Evolutionary conservation across 192 early-diverging fungal species (phyloP), one percentile per base, ranked within the genome.

Genomic region (Rhizophlyctis rosea): DNA sequence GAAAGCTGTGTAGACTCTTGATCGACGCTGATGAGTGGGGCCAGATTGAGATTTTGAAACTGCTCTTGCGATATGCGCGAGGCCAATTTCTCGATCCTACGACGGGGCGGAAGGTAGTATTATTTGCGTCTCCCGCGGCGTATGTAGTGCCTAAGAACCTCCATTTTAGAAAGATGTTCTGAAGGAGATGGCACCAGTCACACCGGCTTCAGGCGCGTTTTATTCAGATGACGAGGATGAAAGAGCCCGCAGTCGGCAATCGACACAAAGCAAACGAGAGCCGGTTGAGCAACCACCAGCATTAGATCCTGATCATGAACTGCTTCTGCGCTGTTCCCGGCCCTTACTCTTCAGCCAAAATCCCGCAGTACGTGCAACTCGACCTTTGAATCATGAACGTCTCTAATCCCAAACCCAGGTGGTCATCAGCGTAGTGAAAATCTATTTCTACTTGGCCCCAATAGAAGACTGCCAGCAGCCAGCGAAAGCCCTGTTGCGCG

Each of bases 11-110:
- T 67, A 71, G 71, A 34, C 77, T 93, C 83, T 71, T 99, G 25
- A 70, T 83, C 14, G 94, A 96, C 30, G 82, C 90, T 35, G 95
- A 99, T 77, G 92, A 97, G 71, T 99, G 97, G 97, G 91, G 89
- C 13, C 95, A 98, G 71, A 81, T 95, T 31, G 88, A 87, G 47
- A 87, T 95, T 29, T 64, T 95, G 35, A 86, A 84, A 34, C 64
- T 95, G 27, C 69, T 99, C 53, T 57, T 86, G 30, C 75, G 85
- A 9, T 99, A 99, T 78, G 90, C 85, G 16, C 65, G 82, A 49
- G 56, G 31, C 7, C 75, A 83, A 59, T 90, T 90, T 63, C 57
- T 77, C 32, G 76, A 88, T 54, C 89, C 89, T 23, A 81, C 62
- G 33, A 63, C 16, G 57, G 54, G 18, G 18, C 35, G 57, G 30